Base-by-base conservation (phyloP, 225 moss, liverwort and hornwort species). In the Marchantia polymorpha region DNA sequence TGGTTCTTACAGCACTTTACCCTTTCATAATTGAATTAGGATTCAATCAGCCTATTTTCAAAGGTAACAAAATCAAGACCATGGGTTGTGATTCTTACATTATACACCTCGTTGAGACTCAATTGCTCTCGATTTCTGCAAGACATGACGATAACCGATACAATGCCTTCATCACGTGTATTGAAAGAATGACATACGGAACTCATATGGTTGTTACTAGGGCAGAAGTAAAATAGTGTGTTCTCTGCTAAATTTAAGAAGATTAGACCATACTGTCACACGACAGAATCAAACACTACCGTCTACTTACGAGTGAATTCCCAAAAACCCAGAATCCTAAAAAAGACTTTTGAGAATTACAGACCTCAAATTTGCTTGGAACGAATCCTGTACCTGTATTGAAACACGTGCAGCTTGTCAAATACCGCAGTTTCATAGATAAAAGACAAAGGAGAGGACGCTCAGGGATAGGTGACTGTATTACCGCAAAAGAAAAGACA, bases 351-450 rank as follows among this genome's bases (percentile, higher is more conserved):
- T 51, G 0, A 53, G 15, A 25, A 63, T 31, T 11, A 59, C 69
- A 76, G 84, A 95, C 93, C 94, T 95, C 77, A 91, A 83, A 83
- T 84, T 58, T 75, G 81, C 84, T 72, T 91, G 82, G 83, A 96
- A 96, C 8, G 95, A 85, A 15, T 70, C 79, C 80, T 93, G 93
- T 64, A 91, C 93, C 92, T 93, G 91, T 84, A 85, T 51, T 29
- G 23, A 19, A n/a, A 76, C 10, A 49, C 8, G 8, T 25, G 51
- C 46, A 52, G 19, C 16, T 51, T 23, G 65, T 66, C 77, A 55
- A n/a, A 63, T 13, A n/a, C 25, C 47, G 26, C 16, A 29, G 15
- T 54, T 52, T 5, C 26, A 13, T 26, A 48, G 11, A 2, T 8
- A 4, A 17, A 14, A 69, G 9, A 26, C 19, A 69, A 7, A 31